phyloP scores from a whole-genome alignment of 805 yeast genomes.

The Candida corydali region DNA sequence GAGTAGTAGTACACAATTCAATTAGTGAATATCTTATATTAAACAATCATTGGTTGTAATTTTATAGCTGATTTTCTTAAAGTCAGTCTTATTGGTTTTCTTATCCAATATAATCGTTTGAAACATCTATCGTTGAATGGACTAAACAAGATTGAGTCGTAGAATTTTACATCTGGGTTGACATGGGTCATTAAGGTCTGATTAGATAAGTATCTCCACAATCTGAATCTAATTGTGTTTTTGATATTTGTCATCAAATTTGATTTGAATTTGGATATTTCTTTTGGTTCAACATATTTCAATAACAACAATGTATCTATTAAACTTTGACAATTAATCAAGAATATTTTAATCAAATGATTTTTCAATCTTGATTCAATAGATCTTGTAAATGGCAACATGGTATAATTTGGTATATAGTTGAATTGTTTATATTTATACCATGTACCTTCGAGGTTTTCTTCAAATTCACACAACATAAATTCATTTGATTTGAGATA shows the following conservation, averaged over 20 bases:
- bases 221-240: constrained; percentile 21
- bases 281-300: constrained; percentile 29
- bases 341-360: constrained; percentile 33
- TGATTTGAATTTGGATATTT: constrained; percentile 24
- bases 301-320: constrained; percentile 32
- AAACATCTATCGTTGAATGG: constrained; percentile 21
- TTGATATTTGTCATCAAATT: constrained; percentile 22
- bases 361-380: constrained; percentile 21
- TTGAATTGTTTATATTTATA: constrained; percentile 9
- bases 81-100: background rate
- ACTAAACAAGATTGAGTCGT: constrained; percentile 24
- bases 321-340: constrained; percentile 35
- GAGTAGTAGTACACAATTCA: too few relatives aligned
- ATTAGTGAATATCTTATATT: too few relatives aligned
- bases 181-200: background rate
- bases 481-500: constrained; percentile 28
- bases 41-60: background rate
- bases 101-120: constrained; percentile 31
- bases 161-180: constrained; percentile 7
- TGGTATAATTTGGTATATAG: constrained; percentile 31
- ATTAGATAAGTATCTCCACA: constrained; percentile 15
- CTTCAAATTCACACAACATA: constrained; percentile 21
- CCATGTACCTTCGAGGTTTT: constrained; percentile 3
- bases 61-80: constrained; percentile 1
- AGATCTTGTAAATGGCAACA: constrained; percentile 18